A percentile compares a stretch with the other conserved stretches of the same genome.
Evolutionary conservation across 2,329 filamentous ascomycete species (phyloP).

Genomic region (Fusarium sp.): DNA sequence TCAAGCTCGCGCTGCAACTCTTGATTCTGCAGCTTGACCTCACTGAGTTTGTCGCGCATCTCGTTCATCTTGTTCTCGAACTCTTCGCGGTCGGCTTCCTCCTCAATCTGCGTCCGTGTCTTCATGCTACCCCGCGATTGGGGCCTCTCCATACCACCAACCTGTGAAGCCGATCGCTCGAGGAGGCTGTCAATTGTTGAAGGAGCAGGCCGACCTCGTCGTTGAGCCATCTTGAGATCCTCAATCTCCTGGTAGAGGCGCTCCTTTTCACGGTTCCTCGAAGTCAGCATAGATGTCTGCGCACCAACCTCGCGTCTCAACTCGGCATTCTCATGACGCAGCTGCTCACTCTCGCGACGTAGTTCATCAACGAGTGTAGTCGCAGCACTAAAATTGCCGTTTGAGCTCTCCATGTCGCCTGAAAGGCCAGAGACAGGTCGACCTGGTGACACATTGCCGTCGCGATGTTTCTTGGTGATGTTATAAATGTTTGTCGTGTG

Average conservation of each 20-base stretch:
- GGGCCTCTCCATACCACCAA: slow-evolving; percentile 73
- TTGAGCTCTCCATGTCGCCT: slow-evolving; percentile 60
- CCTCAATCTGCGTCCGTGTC: slow-evolving; percentile 67
- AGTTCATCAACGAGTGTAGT: slow-evolving; percentile 82
- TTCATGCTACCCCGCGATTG: slow-evolving; percentile 77
- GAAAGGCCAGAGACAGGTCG: slow-evolving; percentile 61
- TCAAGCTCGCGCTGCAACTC: slow-evolving; percentile 86
- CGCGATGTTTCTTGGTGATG: slow-evolving; percentile 64
- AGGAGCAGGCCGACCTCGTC: slow-evolving; percentile 70
- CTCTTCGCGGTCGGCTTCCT: slow-evolving; percentile 86
- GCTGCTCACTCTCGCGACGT: slow-evolving; percentile 72
- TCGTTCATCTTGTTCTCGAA: slow-evolving; percentile 85
- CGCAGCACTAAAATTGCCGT: slow-evolving; percentile 64
- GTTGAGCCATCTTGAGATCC: slow-evolving; percentile 88
- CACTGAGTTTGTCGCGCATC: slow-evolving; percentile 85
- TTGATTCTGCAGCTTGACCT: slow-evolving; percentile 88
- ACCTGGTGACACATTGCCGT: slow-evolving; percentile 57
- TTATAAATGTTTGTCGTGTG: slow-evolving; percentile 75
- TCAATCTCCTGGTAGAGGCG: slow-evolving; percentile 96
- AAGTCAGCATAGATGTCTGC: slow-evolving; percentile 97
- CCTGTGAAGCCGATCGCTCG: slow-evolving; percentile 91
- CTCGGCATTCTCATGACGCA: slow-evolving; percentile 93
- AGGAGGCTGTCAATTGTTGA: slow-evolving; percentile 88
- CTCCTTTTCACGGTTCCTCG: slow-evolving; percentile 93
- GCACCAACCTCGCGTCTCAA: slow-evolving; percentile 91